Conservation (phyloP, 345 rosid genomes). For the Moringa oleifera region DNA sequence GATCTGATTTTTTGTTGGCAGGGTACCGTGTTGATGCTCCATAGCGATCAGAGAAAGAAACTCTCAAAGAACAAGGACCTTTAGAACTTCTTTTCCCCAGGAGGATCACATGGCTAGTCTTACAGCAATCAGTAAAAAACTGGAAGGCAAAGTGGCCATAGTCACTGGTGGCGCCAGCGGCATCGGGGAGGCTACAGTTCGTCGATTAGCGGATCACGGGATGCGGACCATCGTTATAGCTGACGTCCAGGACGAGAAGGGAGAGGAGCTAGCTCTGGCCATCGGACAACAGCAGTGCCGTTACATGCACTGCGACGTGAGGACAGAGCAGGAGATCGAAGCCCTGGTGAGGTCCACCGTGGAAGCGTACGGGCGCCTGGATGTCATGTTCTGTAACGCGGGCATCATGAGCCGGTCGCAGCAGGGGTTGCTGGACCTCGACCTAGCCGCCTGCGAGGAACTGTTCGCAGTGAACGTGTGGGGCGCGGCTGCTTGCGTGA, state of each 20-base stretch:
- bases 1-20: too few relatives aligned
- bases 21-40: too few relatives aligned
- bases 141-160: constrained; percentile 61
- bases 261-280: constrained; percentile 16
- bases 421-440: constrained; percentile 19
- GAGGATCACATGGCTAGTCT: background rate
- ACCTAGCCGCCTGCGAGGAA: constrained; percentile 5
- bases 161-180: constrained; percentile 88
- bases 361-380: constrained; percentile 16
- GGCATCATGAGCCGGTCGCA: constrained; percentile 11
- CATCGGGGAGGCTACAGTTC: constrained; percentile 72
- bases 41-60: too few relatives aligned
- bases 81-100: too few relatives aligned
- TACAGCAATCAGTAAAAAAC: background rate
- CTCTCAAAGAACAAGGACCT: too few relatives aligned
- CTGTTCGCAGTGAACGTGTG: constrained; percentile 22
- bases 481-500: constrained; percentile 21
- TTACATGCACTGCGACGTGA: constrained; percentile 24
- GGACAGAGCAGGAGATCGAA: constrained; percentile 23
- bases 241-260: constrained; percentile 20
- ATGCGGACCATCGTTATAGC: constrained; percentile 31
- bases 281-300: constrained; percentile 6
- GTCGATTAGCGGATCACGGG: constrained; percentile 58
- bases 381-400: constrained; percentile 31
- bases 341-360: constrained; percentile 16